phyloP scores from a whole-genome alignment of 768 basidiomycete species.

The Daedalea quercina region DNA sequence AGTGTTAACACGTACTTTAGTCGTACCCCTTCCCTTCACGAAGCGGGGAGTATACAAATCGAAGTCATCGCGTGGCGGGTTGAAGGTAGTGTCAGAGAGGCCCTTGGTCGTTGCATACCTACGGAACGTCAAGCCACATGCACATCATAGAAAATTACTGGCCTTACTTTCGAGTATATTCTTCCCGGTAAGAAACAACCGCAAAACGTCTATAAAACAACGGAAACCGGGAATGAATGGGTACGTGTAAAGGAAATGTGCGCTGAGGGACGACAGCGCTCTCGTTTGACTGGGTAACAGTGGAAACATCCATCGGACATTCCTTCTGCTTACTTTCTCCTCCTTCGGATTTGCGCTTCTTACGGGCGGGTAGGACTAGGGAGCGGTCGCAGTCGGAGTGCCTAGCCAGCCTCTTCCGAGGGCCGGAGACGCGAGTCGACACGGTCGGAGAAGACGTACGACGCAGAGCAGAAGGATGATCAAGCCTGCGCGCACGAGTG shows the following conservation, averaged over 20 bases:
- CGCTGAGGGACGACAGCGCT: conserved; percentile 31
- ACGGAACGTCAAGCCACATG: neutral
- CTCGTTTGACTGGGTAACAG: neutral
- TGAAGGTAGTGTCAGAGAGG: conserved; percentile 40
- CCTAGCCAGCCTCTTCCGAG: neutral
- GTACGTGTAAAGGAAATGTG: conserved; percentile 43
- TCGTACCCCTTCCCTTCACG: conserved; percentile 58
- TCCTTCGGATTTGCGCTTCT: neutral
- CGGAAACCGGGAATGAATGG: conserved; percentile 43
- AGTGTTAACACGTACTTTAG: conserved; percentile 35
- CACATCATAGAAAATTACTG: neutral
- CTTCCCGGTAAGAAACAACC: conserved; percentile 46
- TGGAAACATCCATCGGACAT: no score
- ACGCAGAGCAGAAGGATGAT: neutral
- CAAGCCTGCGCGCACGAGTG: neutral
- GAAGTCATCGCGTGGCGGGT: conserved; percentile 49
- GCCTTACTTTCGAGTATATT: conserved; percentile 33
- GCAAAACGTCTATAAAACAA: conserved; percentile 71
- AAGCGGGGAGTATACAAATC: conserved; percentile 80
- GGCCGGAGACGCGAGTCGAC: neutral
- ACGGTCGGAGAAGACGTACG: conserved; percentile 8
- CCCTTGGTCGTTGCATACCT: conserved; percentile 5
- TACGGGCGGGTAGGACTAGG: neutral
- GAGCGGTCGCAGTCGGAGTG: neutral
- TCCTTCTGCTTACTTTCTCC: neutral